Conservation (phyloP, 768 basidiomycete genomes). For the Lentinula detonsa region DNA sequence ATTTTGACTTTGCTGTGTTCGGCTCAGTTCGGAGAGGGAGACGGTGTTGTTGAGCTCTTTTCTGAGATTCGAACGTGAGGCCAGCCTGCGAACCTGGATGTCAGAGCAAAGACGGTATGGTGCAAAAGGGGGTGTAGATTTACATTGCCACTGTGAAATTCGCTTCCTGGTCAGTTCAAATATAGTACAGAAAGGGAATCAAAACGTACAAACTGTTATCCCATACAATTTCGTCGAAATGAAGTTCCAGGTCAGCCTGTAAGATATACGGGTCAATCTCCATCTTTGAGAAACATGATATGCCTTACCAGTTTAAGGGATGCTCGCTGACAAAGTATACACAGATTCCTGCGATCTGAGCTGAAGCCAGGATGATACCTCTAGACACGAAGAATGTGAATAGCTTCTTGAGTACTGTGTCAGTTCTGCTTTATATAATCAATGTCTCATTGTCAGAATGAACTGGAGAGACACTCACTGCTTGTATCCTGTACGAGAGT, state of each 20-base stretch:
- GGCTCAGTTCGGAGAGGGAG: background rate
- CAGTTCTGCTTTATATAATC: background rate
- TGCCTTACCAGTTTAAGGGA: background rate
- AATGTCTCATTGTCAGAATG: background rate
- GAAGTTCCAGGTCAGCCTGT: background rate
- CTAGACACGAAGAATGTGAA: background rate
- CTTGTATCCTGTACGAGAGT: background rate
- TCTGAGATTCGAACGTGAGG: background rate
- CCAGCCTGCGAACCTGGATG: background rate
- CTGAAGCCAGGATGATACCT: background rate
- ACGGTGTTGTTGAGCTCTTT: background rate
- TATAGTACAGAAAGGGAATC: background rate
- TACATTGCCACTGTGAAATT: background rate
- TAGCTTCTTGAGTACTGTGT: background rate
- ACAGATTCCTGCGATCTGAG: background rate
- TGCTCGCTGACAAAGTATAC: background rate
- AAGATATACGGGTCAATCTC: background rate
- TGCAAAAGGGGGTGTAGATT: background rate
- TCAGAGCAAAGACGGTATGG: background rate
- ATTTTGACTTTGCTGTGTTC: background rate
- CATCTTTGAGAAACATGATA: background rate
- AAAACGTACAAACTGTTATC: background rate
- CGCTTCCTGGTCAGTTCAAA: background rate
- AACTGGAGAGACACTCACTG: background rate
- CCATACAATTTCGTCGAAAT: background rate